Evolutionary conservation across 495 filamentous ascomycete genomes (phyloP).

Genomic region (Daldinia grandis): DNA sequence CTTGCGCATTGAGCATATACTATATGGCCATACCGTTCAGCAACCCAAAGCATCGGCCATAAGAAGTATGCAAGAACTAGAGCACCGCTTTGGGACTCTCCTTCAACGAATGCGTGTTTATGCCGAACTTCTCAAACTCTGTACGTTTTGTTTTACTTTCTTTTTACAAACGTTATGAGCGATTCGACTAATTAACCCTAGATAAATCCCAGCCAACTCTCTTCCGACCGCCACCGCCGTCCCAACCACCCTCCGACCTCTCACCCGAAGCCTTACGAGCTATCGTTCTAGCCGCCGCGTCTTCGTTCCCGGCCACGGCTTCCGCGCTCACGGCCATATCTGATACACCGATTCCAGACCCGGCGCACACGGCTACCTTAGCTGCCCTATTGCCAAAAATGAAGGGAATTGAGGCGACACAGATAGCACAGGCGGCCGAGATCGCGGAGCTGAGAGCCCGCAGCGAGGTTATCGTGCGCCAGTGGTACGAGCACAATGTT

Average conservation of each 20-base stretch:
- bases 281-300: slow-evolving; percentile 77
- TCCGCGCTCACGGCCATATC: slow-evolving; percentile 79
- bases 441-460: slow-evolving; percentile 76
- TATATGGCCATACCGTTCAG: slow-evolving; percentile 64
- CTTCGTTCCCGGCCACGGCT: slow-evolving; percentile 76
- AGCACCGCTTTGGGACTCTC: slow-evolving; percentile 59
- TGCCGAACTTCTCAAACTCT: slow-evolving; percentile 59
- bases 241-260: slow-evolving; percentile 53
- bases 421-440: slow-evolving; percentile 74
- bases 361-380: slow-evolving; percentile 70
- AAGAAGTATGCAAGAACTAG: slow-evolving; percentile 69
- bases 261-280: slow-evolving; percentile 61
- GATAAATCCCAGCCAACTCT: slow-evolving; percentile 58
- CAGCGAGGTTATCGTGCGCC: slow-evolving; percentile 74
- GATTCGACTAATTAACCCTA: slow-evolving; percentile 33
- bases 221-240: slow-evolving; percentile 53
- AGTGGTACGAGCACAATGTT: slow-evolving; percentile 81
- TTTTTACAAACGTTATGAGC: not conserved
- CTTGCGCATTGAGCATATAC: slow-evolving; percentile 73
- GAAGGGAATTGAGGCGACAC: slow-evolving; percentile 68
- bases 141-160: slow-evolving; percentile 41
- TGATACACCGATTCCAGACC: slow-evolving; percentile 79
- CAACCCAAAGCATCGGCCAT: slow-evolving; percentile 55
- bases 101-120: slow-evolving; percentile 55
- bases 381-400: slow-evolving; percentile 76